phyloP scores from a whole-genome alignment of 1,284 basidiomycete species.

The Microbotryomycetes sp. region DNA sequence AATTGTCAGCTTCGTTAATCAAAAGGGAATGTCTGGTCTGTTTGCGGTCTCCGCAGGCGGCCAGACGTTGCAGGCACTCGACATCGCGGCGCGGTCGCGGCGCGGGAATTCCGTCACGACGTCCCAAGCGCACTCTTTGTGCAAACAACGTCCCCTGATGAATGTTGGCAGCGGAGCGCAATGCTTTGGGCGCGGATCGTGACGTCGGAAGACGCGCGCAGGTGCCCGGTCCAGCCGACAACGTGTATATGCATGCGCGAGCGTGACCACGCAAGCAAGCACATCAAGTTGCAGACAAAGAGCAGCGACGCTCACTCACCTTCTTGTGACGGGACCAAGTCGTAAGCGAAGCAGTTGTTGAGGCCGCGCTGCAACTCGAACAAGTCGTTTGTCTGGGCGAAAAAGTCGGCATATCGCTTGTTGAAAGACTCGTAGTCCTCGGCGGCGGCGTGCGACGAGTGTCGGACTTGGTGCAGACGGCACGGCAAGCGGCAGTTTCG shows the following conservation, averaged over 20 bases:
- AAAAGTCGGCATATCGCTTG: slow-evolving; percentile 87
- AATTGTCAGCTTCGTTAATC: too few relatives aligned
- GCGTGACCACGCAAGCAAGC: too few relatives aligned
- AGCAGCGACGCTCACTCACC: slow-evolving; percentile 22
- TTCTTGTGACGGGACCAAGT: slow-evolving; percentile 82
- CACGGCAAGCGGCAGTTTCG: too few relatives aligned
- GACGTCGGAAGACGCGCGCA: not conserved
- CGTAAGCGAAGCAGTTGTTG: slow-evolving; percentile 99
- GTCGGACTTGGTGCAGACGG: slow-evolving; percentile 22
- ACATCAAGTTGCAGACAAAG: too few relatives aligned
- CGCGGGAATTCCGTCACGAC: too few relatives aligned
- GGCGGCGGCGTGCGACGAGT: slow-evolving; percentile 28
- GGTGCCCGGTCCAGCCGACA: not conserved
- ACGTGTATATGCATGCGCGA: too few relatives aligned
- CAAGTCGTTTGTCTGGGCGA: slow-evolving; percentile 83
- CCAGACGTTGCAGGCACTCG: too few relatives aligned
- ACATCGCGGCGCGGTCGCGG: too few relatives aligned
- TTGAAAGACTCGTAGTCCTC: slow-evolving; percentile 94
- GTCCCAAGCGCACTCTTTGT: too few relatives aligned
- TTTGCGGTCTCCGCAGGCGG: not conserved
- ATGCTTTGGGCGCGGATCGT: not conserved
- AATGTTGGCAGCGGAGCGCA: not conserved
- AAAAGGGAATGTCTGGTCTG: too few relatives aligned
- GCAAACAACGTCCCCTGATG: too few relatives aligned
- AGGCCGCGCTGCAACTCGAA: slow-evolving; percentile 96